Base-by-base conservation (phyloP, 768 basidiomycete genomes). In the Tricholoma sp. region DNA sequence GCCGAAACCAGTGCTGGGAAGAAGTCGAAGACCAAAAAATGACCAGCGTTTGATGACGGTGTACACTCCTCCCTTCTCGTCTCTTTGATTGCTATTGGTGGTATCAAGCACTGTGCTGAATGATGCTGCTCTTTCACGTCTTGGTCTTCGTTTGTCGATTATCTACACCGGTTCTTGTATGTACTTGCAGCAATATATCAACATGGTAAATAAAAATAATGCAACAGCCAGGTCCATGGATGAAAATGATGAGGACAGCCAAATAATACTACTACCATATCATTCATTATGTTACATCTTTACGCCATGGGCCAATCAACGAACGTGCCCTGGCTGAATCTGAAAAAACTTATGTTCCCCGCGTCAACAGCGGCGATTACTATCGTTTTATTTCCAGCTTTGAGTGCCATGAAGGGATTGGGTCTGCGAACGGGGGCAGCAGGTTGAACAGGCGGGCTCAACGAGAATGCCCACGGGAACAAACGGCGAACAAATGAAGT, bases 341-440 rank as follows among this genome's bases (percentile, higher is more conserved):
- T 76, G 72, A 93, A 90, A 76, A 97, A 95, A 61, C 89, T 89
- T 42, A 87, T 87, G 59, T 81, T 92, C 8, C 95, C 93, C 2
- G 84, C 80, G 70, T 97, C 94, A 4, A 95, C 94, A 2, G 82
- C 91, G 1, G 94, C 95, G 49, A 98, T 80, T 33, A 98, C 77
- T 52, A 95, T 75, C 8, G 78, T 86, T 66, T 91, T 91, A 67
- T 86, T 90, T 0, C 96, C 96, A 29, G 83, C 81, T 62, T 95
- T 91, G 58, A 98, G 74, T 4, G 82, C 81, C 59, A 84, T 80
- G 65, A 96, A 95, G 0, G 92, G 89, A 62, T 94, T 87, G 3
- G 80, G 73, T 58, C 68, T 79, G 17, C 75, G 76, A 9, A 69
- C 58, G 12, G 64, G 66, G 1, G 58, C 58, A n/a, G 55, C 49